Base-by-base conservation (phyloP, 2,329 filamentous ascomycete species). In the Akanthomyces dipterigenus region DNA sequence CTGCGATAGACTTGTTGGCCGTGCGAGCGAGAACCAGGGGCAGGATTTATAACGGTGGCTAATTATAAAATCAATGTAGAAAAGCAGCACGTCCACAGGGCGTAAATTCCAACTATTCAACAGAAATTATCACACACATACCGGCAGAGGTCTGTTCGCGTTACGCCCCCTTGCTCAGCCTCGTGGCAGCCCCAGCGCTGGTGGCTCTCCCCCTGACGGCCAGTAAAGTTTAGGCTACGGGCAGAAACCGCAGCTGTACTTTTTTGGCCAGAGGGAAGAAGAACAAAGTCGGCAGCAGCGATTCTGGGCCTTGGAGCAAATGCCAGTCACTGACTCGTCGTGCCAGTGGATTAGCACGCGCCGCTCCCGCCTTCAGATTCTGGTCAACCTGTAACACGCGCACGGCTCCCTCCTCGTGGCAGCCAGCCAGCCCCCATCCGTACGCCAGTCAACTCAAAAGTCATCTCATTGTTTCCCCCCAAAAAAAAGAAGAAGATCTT, bases 351-450 rank as follows among this genome's bases (percentile, higher is more conserved):
- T 36, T 48, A 24, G 45, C 45, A 48, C 45, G 48, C 55, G 43
- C 45, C 43, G 43, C 55, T 58, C 45, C 55, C 55, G 55, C 36
- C 55, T 58, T 49, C 55, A 50, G 36, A 49, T 58, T 40, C 34
- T 50, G 55, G 45, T 48, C 55, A 50, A 58, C 55, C 55, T 58
- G 55, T 58, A 58, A 58, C 55, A 28, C 55, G 51, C 42, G 55
- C 55, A 58, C 55, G 55, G n/a, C 55, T 24, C 55, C 55, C 24
- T 42, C 22, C 49, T 57, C 42, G 16, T 20, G 55, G 45, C 28
- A 24, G 20, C 43, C 42, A 20, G 31, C 31, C 31, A 38, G 14
- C 20, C n/a, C n/a, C n/a, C 31, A 8, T 48, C 45, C 22, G 14
- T 12, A 34, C 31, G 16, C 22, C 22, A n/a, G n/a, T n/a, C 22